Evolutionary conservation across 805 yeast species (phyloP).

Genomic region (Saccharomycopsis sp.): DNA sequence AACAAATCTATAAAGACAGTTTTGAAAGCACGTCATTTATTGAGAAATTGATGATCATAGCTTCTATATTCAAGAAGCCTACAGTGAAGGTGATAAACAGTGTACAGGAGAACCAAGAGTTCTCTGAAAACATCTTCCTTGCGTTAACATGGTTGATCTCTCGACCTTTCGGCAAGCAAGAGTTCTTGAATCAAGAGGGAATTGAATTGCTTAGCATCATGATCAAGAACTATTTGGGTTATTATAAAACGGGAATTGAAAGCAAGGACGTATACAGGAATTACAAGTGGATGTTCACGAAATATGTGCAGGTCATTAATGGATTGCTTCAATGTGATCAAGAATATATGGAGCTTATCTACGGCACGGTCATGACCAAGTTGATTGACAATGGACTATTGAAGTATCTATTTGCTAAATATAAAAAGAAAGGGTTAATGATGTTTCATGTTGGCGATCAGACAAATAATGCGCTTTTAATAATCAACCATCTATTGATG

Average conservation of each 20-base stretch:
- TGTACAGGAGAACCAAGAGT: background rate
- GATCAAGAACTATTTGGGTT: background rate
- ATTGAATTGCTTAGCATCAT: background rate
- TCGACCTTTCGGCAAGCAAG: background rate
- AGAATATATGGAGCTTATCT: background rate
- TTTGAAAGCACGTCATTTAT: background rate
- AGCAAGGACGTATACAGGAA: background rate
- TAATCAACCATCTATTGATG: background rate
- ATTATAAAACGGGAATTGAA: background rate
- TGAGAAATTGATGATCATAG: background rate
- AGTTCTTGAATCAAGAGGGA: background rate
- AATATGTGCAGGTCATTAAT: background rate
- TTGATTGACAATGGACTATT: constrained; percentile 60
- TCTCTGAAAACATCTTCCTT: background rate
- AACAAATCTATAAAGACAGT: background rate
- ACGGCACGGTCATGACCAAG: constrained; percentile 37
- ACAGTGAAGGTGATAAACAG: background rate
- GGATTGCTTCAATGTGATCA: background rate
- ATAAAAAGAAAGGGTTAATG: background rate
- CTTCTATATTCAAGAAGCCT: background rate
- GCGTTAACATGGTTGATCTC: background rate
- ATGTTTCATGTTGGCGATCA: background rate
- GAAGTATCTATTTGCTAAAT: background rate
- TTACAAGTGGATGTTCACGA: background rate
- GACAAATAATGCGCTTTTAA: background rate